Evolutionary conservation across 2,329 filamentous ascomycete species (phyloP), one percentile per base, ranked within the genome.

Genomic region (Penicillium sp.): DNA sequence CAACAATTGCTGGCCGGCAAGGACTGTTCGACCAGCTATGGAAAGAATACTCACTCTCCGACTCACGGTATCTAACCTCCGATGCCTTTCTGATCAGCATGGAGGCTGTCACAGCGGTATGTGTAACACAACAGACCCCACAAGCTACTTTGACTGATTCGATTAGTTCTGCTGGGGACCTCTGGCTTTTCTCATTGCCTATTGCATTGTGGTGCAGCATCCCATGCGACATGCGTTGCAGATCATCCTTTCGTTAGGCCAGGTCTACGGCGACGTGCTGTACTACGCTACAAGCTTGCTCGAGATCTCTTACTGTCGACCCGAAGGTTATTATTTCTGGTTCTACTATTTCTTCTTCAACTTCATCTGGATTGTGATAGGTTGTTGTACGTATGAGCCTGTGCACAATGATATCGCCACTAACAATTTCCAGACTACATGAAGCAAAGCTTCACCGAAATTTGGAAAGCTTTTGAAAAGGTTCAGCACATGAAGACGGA

Each of bases 1-100:
- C 76, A 11, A 75, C 74, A 27, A 78, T 95, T 62, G 82, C 85
- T 0, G 75, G 81, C 14, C 83, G 83, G 56, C 85, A 89, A 66
- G 84, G 85, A 39, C 74, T 92, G 11, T 87, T 91, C 55, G 89
- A 86, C 3, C 90, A 95, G 76, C 79, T 94, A 39, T 95, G 91
- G 91, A 95, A 95, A 69, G 91, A 95, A 73, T 95, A 95, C 70
- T 81, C 88, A 4, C 81, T 91, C 32, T 91, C 89, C 1, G 91
- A 95, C 75, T 93, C 90, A 49, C 82, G 91, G 24, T 95, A 95
- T 66, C 77, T 95, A 56, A 90, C 86, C 1, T 84, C 85, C 11
- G 88, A 93, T 67, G 80, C 86, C 2, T 93, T 94, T 65, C 89
- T 92, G 64, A 77, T 94, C 16, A 91, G 88, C 69, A 87, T 94